Conservation (phyloP, 148 eudicot genomes). For the Vaccinium darrowii region DNA sequence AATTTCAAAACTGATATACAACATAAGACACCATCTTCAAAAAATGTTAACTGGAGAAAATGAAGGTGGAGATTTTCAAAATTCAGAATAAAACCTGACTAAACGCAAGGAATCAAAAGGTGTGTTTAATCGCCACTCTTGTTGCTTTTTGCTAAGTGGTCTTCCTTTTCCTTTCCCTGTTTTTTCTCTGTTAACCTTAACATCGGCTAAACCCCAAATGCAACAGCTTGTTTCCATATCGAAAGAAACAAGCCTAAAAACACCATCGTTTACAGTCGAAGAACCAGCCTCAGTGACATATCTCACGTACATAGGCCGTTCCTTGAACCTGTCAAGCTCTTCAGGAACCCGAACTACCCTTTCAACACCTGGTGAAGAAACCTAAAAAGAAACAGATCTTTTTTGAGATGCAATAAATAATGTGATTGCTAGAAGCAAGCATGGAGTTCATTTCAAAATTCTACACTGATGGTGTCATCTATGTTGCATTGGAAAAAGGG, state of each 20-base stretch:
- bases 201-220: slow-evolving; percentile 80
- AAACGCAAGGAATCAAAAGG: slow-evolving; percentile 58
- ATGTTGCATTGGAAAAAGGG: too few species aligned
- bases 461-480: neutral
- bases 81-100: slow-evolving; percentile 60
- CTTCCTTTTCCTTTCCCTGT: slow-evolving; percentile 69
- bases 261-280: slow-evolving; percentile 52
- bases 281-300: slow-evolving; percentile 41
- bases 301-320: slow-evolving; percentile 68
- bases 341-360: slow-evolving; percentile 70
- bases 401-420: slow-evolving; percentile 7
- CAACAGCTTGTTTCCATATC: slow-evolving; percentile 53
- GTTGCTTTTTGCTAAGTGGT: slow-evolving; percentile 78
- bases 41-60: neutral
- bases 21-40: neutral
- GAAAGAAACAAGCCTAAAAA: slow-evolving; percentile 64
- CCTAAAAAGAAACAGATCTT: slow-evolving; percentile 38
- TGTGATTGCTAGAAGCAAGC: neutral
- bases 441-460: neutral
- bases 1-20: neutral
- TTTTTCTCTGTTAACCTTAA: slow-evolving; percentile 70
- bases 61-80: slow-evolving; percentile 18
- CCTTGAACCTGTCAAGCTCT: slow-evolving; percentile 82
- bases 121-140: slow-evolving; percentile 72
- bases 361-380: slow-evolving; percentile 92